These are phyloP conservation scores for Artemisia annua DNA, from an alignment of 129 eudicot genomes.

Conservation along the genomic window DNA sequence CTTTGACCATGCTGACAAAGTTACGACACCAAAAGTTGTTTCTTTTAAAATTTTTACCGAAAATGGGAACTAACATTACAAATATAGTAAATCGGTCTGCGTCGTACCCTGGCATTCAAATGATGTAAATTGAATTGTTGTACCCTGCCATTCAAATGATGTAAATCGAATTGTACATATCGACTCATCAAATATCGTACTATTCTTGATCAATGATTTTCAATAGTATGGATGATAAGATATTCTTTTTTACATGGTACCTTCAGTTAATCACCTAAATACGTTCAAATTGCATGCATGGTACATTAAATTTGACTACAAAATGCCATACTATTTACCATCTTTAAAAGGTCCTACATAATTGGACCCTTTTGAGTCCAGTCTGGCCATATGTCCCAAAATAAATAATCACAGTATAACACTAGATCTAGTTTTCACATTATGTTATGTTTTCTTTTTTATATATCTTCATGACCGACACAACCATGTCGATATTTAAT, in stretches of 20 bases:
- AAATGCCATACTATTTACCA: constrained; percentile 28
- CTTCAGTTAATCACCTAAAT: constrained; percentile 13
- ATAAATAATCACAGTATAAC: no score
- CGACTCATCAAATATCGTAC: neutral
- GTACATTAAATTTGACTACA: constrained; percentile 30
- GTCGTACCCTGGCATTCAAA: no score
- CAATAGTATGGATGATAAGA: constrained; percentile 1
- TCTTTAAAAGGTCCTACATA: constrained; percentile 26
- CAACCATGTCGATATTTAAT: constrained; percentile 38
- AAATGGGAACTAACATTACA: no score
- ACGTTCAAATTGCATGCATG: constrained; percentile 36
- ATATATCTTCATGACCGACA: constrained; percentile 35
- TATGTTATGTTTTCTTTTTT: neutral
- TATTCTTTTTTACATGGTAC: constrained; percentile 11
- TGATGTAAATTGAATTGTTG: no score
- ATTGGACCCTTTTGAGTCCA: constrained; percentile 23
- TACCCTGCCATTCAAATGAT: no score
- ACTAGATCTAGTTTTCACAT: no score
- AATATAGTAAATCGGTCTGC: no score
- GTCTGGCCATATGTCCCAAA: constrained; percentile 21
- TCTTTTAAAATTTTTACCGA: no score
- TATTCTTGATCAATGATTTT: constrained; percentile 13
- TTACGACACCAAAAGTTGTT: no score
- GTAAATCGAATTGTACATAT: no score
- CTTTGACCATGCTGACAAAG: no score